Percentiles rank a stretch among this genome's conserved stretches.
Conservation (phyloP, 2,329 filamentous ascomycete species). For the Didymosphaeria variabile region DNA sequence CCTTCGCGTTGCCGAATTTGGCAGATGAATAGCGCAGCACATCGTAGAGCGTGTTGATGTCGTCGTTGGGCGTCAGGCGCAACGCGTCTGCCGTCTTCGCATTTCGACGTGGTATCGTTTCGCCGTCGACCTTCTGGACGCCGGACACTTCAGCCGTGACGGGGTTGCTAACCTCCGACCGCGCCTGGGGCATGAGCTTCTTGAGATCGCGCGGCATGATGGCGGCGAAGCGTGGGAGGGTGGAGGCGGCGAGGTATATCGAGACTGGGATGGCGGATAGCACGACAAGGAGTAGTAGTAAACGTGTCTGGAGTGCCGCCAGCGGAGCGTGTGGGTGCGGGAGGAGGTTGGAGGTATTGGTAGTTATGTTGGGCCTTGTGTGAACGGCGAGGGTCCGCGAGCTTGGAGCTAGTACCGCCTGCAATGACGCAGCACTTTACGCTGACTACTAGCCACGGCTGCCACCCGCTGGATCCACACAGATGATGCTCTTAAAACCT, state of each 20-base stretch:
- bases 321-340: conserved; percentile 30
- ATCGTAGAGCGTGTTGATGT: conserved; percentile 80
- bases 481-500: not conserved
- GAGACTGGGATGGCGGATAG: conserved; percentile 32
- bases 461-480: not conserved
- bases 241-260: conserved; percentile 20
- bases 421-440: conserved; percentile 32
- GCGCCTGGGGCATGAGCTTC: conserved; percentile 58
- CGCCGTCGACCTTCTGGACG: conserved; percentile 74
- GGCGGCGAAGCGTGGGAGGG: conserved; percentile 22
- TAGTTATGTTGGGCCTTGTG: conserved; percentile 9
- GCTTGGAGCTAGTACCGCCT: conserved; percentile 22
- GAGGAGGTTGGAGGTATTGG: conserved; percentile 3
- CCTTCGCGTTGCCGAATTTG: conserved; percentile 63
- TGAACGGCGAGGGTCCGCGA: conserved; percentile 19
- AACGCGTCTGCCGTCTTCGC: conserved; percentile 75
- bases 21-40: conserved; percentile 75
- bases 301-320: conserved; percentile 27
- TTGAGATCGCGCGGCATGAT: conserved; percentile 55
- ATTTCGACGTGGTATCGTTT: conserved; percentile 84
- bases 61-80: conserved; percentile 70
- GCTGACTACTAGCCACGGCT: not conserved
- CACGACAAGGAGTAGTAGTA: conserved; percentile 23
- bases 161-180: conserved; percentile 69
- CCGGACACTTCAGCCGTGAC: conserved; percentile 78